A percentile compares a stretch with the other conserved stretches of the same genome.
These are phyloP conservation scores for Gaeumannomyces tritici DNA, from an alignment of 2,329 filamentous ascomycete genomes.

Conservation along the genomic window DNA sequence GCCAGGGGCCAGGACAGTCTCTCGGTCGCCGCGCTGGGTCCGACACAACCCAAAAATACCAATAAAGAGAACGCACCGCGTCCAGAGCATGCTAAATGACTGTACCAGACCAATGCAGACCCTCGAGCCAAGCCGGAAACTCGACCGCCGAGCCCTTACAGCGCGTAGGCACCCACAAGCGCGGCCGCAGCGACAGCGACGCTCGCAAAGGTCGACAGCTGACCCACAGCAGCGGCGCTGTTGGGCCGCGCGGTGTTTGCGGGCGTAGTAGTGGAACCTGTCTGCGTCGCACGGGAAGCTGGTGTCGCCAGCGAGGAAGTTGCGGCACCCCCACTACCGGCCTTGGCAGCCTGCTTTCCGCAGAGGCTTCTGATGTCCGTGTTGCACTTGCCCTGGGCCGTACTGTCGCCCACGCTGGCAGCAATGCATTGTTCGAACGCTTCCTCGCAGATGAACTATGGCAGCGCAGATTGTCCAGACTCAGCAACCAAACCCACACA, in stretches of 20 bases:
- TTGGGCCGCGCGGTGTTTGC: conserved; percentile 11
- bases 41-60: too few species aligned
- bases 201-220: conserved; percentile 27
- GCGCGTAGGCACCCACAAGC: not conserved
- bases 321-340: conserved; percentile 13
- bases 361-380: conserved; percentile 36
- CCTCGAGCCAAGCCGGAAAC: too few species aligned
- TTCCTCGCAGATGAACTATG: conserved; percentile 39
- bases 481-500: not conserved
- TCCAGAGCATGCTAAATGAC: too few species aligned
- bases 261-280: conserved; percentile 8
- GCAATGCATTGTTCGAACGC: conserved; percentile 38
- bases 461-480: conserved; percentile 8
- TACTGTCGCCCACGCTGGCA: conserved; percentile 28
- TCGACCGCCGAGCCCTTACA: not conserved
- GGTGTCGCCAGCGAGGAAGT: conserved; percentile 11
- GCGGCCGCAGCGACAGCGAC: conserved; percentile 39
- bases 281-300: conserved; percentile 10
- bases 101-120: too few species aligned
- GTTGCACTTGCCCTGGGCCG: conserved; percentile 37
- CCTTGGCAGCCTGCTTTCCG: conserved; percentile 26
- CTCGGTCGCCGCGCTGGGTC: too few species aligned
- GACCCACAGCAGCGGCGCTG: conserved; percentile 17
- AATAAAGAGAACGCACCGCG: too few species aligned
- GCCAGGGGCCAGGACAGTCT: too few species aligned